Conservation (phyloP, 495 filamentous ascomycete genomes). For the Aspergillus affinis region DNA sequence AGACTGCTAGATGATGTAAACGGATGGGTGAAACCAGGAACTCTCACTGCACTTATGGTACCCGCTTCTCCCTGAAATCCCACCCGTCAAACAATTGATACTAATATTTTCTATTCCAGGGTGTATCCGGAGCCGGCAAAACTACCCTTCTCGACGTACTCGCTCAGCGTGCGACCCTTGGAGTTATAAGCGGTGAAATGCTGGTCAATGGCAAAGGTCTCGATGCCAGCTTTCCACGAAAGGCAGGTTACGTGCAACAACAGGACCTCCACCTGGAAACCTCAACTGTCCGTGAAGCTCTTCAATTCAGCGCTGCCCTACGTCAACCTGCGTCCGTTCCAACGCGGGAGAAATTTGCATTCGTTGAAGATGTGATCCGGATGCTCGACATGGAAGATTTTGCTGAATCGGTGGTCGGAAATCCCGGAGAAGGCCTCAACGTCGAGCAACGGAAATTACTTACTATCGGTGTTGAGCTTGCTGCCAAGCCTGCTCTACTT, state of each 20-base stretch:
- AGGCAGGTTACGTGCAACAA: slow-evolving; percentile 93
- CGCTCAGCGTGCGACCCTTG: slow-evolving; percentile 51
- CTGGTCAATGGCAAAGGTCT: slow-evolving; percentile 49
- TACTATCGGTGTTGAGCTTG: slow-evolving; percentile 87
- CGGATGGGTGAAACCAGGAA: slow-evolving; percentile 66
- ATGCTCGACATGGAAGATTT: slow-evolving; percentile 47
- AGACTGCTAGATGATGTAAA: slow-evolving; percentile 58
- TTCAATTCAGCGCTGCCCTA: slow-evolving; percentile 80
- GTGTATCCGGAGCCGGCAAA: slow-evolving; percentile 59
- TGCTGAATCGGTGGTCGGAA: slow-evolving; percentile 41
- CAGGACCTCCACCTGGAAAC: slow-evolving; percentile 88
- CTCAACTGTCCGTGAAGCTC: slow-evolving; percentile 78
- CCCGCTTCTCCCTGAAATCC: too few relatives aligned
- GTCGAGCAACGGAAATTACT: slow-evolving; percentile 88
- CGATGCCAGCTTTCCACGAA: slow-evolving; percentile 77
- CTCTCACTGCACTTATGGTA: slow-evolving; percentile 60
- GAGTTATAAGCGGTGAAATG: slow-evolving; percentile 51
- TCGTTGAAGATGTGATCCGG: slow-evolving; percentile 49
- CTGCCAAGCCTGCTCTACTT: slow-evolving; percentile 78
- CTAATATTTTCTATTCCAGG: slow-evolving; percentile 14
- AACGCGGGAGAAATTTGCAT: slow-evolving; percentile 45
- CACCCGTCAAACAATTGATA: background rate
- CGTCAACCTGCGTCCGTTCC: slow-evolving; percentile 62
- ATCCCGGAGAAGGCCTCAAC: slow-evolving; percentile 63
- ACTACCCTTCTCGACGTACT: slow-evolving; percentile 63